Evolutionary conservation across 768 basidiomycete species (phyloP), one percentile per base, ranked within the genome.

Genomic region (Leccinum sublutescens): DNA sequence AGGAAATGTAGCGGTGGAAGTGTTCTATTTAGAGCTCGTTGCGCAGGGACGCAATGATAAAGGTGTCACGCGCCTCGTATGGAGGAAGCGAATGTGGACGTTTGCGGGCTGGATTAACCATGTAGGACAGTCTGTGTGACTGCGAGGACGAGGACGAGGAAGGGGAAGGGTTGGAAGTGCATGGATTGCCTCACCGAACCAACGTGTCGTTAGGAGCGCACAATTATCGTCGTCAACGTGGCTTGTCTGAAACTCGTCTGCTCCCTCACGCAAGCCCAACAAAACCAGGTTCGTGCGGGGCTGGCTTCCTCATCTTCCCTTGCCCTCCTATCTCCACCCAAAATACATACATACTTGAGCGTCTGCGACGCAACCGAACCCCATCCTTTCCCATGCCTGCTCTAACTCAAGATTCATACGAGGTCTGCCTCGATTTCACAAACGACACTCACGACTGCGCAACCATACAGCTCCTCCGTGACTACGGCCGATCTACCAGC

Each of bases 391-490:
- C 63, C 64, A 88, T 89, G 87, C 87, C 87, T 59, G 80, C 79
- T 29, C 74, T 78, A 64, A 77, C 83, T 14, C 80, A 85, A 71
- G 70, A 68, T 60, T 61, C 71, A 19, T 88, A 86, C 75, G 87
- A 87, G 66, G 80, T 88, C 68, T 77, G 83, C 56, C 82, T 89
- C 69, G 84, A 85, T 69, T 80, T 89, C 70, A 82, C 81, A 52
- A 89, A 89, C 71, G 87, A 89, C 65, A 87, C 85, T 15, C 81
- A 77, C 64, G 84, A 86, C 67, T 80, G 77, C 55, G 81, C 85
- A 59, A 83, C 86, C 47, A 76, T 89, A 38, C 86, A 89, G 68
- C 78, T 86, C 31, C 73, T 86, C 59, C 79, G 81, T 36, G 82
- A 88, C 72, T 88, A 88, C 62, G 86, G 85, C 50, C 77, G 81